phyloP scores from a whole-genome alignment of 352 stramenopile genomes.

The Phytophthora crassamura region DNA sequence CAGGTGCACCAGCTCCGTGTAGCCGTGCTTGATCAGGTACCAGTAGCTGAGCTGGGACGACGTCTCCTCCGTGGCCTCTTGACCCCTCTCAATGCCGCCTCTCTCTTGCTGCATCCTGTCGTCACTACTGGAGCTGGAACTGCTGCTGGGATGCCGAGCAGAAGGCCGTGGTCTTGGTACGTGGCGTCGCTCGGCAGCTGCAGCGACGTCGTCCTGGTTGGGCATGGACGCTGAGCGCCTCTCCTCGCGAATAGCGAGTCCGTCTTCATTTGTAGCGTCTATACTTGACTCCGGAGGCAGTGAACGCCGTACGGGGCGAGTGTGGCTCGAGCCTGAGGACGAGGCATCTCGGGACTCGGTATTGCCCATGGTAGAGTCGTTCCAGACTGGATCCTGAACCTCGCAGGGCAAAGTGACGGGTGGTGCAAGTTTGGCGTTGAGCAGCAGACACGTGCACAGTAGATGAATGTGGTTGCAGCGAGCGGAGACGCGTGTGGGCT shows the following conservation, averaged over 20 bases:
- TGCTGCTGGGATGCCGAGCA: slow-evolving; percentile 19
- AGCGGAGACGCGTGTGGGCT: slow-evolving; percentile 2
- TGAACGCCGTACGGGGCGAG: slow-evolving; percentile 15
- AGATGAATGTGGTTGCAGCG: slow-evolving; percentile 8
- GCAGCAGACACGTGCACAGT: slow-evolving; percentile 6
- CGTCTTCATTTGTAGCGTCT: slow-evolving; percentile 15
- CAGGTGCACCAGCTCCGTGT: slow-evolving; percentile 96
- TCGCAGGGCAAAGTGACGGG: slow-evolving; percentile 8
- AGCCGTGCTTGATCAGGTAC: slow-evolving; percentile 90
- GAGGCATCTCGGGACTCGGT: slow-evolving; percentile 53
- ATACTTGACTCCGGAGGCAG: slow-evolving; percentile 26
- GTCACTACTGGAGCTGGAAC: slow-evolving; percentile 33
- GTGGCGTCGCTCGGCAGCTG: slow-evolving; percentile 16
- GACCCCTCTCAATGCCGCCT: slow-evolving; percentile 77
- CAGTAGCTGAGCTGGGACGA: slow-evolving; percentile 83
- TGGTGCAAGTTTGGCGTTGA: background rate
- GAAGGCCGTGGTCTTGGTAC: slow-evolving; percentile 21
- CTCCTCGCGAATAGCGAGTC: slow-evolving; percentile 1
- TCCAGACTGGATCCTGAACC: slow-evolving; percentile 12
- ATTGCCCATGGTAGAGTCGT: slow-evolving; percentile 54
- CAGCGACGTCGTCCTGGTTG: slow-evolving; percentile 18
- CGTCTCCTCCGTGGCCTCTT: slow-evolving; percentile 78
- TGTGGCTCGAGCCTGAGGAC: slow-evolving; percentile 30
- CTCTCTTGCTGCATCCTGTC: slow-evolving; percentile 41
- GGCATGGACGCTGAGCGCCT: slow-evolving; percentile 42